phyloP scores from a whole-genome alignment of 2,329 filamentous ascomycete genomes.

The Metarhizium brunneum region DNA sequence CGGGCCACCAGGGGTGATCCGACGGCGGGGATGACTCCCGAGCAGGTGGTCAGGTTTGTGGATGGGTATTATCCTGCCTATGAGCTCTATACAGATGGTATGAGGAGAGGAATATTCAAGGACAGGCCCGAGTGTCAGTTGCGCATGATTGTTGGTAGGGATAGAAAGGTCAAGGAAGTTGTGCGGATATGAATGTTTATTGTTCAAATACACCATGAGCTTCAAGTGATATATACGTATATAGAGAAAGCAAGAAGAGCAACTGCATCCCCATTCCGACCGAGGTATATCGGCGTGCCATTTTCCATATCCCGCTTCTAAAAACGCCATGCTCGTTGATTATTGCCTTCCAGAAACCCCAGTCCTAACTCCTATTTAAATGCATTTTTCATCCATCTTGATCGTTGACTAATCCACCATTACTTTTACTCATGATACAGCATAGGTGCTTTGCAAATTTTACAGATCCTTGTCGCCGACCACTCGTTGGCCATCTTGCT shows the following conservation, averaged over 20 bases:
- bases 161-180: constrained; percentile 50
- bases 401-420: not conserved
- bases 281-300: not conserved
- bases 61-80: constrained; percentile 63
- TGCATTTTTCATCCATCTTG: not conserved
- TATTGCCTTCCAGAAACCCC: not conserved
- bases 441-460: not conserved
- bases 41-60: constrained; percentile 68
- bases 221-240: not conserved
- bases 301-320: not conserved
- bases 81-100: constrained; percentile 54
- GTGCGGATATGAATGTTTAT: constrained; percentile 30
- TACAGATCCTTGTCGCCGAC: constrained; percentile 32
- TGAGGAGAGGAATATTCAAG: constrained; percentile 48
- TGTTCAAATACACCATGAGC: not conserved
- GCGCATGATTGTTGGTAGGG: constrained; percentile 49
- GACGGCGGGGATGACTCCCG: constrained; percentile 66
- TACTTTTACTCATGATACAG: not conserved
- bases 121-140: constrained; percentile 45
- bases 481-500: constrained; percentile 46
- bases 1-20: constrained; percentile 49
- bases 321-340: constrained; percentile 1
- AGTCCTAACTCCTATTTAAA: not conserved
- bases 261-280: not conserved
- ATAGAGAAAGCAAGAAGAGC: constrained; percentile 5